These are phyloP conservation scores for Zalerion maritima DNA, from an alignment of 495 filamentous ascomycete genomes.

Conservation along the genomic window DNA sequence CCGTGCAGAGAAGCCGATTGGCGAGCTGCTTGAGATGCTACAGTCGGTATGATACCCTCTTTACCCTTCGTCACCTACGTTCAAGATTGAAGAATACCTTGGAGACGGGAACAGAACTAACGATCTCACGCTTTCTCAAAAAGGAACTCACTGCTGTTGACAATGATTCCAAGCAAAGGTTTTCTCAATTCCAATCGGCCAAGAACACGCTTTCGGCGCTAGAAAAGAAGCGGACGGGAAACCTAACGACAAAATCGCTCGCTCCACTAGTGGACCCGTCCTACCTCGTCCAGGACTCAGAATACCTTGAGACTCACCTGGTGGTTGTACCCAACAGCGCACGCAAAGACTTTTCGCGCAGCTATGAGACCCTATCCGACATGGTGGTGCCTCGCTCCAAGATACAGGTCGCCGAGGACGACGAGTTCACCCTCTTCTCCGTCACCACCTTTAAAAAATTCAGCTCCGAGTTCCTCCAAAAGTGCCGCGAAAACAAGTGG, in stretches of 20 bases:
- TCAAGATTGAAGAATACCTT: no score
- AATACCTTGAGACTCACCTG: slow-evolving; percentile 92
- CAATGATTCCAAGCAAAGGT: slow-evolving; percentile 87
- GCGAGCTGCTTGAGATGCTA: slow-evolving; percentile 69
- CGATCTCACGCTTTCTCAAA: no score
- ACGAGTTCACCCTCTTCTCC: slow-evolving; percentile 75
- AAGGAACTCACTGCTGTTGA: slow-evolving; percentile 79
- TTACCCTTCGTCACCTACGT: background rate
- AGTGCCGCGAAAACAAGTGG: slow-evolving; percentile 82
- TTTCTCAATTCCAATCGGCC: slow-evolving; percentile 78
- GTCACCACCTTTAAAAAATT: slow-evolving; percentile 91
- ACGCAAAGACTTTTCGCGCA: slow-evolving; percentile 73
- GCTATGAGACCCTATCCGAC: slow-evolving; percentile 72
- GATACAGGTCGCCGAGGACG: slow-evolving; percentile 58
- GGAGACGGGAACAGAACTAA: slow-evolving; percentile 1
- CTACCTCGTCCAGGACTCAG: slow-evolving; percentile 70
- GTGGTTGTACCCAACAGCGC: slow-evolving; percentile 66
- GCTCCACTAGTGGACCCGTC: slow-evolving; percentile 69
- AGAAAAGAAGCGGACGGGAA: slow-evolving; percentile 82
- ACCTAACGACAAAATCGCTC: slow-evolving; percentile 86
- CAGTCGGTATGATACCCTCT: slow-evolving; percentile 48
- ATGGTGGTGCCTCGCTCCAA: slow-evolving; percentile 83
- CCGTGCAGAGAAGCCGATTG: slow-evolving; percentile 73
- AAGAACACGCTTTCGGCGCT: slow-evolving; percentile 68
- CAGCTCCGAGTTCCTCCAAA: slow-evolving; percentile 70